Conservation (phyloP, 2,329 filamentous ascomycete species). For the Fusarium keratoplasticum region DNA sequence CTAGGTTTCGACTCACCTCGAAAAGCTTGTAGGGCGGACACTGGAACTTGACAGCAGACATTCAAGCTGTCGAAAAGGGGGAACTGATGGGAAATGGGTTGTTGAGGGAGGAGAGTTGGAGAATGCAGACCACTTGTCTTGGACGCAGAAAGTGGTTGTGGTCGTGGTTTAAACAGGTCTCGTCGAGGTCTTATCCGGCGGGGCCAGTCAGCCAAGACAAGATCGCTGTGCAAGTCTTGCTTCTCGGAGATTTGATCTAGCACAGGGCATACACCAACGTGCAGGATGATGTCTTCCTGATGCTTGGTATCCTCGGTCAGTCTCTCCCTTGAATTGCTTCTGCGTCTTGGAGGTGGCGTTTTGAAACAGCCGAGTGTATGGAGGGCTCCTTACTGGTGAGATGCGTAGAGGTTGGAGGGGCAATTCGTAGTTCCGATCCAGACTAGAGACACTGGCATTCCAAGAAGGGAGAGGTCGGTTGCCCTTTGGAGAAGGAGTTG, state of each 20-base stretch:
- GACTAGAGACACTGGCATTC: constrained; percentile 53
- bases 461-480: constrained; percentile 47
- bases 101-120: constrained; percentile 45
- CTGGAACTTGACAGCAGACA: constrained; percentile 69
- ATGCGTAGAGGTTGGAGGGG: constrained; percentile 48
- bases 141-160: constrained; percentile 48
- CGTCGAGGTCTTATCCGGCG: constrained; percentile 52
- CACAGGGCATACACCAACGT: constrained; percentile 47
- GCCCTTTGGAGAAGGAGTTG: constrained; percentile 36
- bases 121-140: constrained; percentile 55
- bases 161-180: constrained; percentile 52
- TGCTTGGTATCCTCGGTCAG: constrained; percentile 47
- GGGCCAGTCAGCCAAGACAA: constrained; percentile 46
- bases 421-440: constrained; percentile 51
- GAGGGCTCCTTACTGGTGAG: constrained; percentile 49
- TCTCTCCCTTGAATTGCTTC: constrained; percentile 51
- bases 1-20: constrained; percentile 63
- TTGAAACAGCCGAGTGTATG: constrained; percentile 51
- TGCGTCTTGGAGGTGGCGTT: constrained; percentile 47
- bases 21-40: constrained; percentile 68
- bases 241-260: constrained; percentile 55
- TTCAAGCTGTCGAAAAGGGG: constrained; percentile 60
- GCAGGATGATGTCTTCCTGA: constrained; percentile 47
- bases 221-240: constrained; percentile 45
- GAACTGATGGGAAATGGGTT: constrained; percentile 50